A percentile compares a stretch with the other conserved stretches of the same genome.
These are phyloP conservation scores for Achaetomiella virescens DNA, from an alignment of 495 filamentous ascomycete species.

Conservation along the genomic window DNA sequence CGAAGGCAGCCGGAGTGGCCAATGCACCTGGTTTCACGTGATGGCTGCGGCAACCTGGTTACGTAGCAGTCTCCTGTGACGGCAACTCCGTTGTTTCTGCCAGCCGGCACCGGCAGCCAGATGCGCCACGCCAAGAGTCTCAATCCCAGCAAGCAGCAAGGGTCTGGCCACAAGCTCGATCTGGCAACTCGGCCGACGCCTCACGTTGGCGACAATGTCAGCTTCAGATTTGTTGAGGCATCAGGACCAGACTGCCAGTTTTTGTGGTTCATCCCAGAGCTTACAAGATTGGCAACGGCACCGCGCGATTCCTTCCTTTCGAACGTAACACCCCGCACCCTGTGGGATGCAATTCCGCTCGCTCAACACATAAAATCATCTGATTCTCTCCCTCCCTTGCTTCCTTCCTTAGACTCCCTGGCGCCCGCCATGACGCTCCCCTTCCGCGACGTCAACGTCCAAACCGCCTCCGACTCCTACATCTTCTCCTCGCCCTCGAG, in stretches of 20 bases:
- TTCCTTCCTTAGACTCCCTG: not conserved
- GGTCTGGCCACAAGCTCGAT: not conserved
- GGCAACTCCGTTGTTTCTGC: not conserved
- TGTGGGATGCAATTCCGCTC: not conserved
- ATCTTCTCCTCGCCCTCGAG: conserved; percentile 94
- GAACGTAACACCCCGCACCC: not conserved
- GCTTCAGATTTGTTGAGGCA: not conserved
- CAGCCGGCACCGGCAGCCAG: conserved; percentile 10
- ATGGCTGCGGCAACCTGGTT: conserved; percentile 12
- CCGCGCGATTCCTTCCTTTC: not conserved
- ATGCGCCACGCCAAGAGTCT: conserved; percentile 2
- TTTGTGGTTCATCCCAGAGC: not conserved
- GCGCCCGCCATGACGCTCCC: conserved; percentile 56
- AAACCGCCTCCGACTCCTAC: conserved; percentile 84
- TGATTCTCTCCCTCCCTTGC: not conserved
- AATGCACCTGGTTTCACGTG: conserved; percentile 24
- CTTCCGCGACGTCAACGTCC: conserved; percentile 94
- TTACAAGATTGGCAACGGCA: not conserved
- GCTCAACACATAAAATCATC: not conserved
- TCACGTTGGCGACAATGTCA: conserved; percentile 13
- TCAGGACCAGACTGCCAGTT: not conserved
- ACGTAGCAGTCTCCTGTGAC: not conserved
- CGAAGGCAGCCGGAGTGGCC: conserved; percentile 13
- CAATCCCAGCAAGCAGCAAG: not conserved
- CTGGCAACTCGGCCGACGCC: conserved; percentile 16